Percentiles rank a stretch among this genome's conserved stretches.
These are phyloP conservation scores for Tubosaeta sp. DNA, from an alignment of 768 basidiomycete species.

Conservation along the genomic window DNA sequence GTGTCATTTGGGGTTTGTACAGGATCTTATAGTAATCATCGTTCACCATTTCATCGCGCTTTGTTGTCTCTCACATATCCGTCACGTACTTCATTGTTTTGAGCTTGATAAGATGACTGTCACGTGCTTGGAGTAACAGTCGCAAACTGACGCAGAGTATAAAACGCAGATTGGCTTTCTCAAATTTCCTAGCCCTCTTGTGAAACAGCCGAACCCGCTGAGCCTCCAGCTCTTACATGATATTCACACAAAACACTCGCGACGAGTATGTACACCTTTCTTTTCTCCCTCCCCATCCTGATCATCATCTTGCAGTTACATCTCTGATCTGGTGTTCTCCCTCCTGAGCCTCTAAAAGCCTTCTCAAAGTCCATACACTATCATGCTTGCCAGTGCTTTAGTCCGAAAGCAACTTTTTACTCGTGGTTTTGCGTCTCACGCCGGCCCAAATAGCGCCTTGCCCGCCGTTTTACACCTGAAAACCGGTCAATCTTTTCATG, in stretches of 20 bases:
- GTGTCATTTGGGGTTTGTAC: background rate
- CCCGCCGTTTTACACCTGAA: slow-evolving; percentile 92
- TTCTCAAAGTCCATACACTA: slow-evolving; percentile 27
- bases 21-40: background rate
- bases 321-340: slow-evolving; percentile 88
- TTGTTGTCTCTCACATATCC: background rate
- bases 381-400: slow-evolving; percentile 57
- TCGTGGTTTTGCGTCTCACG: slow-evolving; percentile 67
- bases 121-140: slow-evolving; percentile 13
- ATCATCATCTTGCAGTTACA: slow-evolving; percentile 53
- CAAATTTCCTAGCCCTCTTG: background rate
- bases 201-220: background rate
- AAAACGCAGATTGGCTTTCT: background rate
- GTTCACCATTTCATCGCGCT: background rate
- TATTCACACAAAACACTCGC: slow-evolving; percentile 81
- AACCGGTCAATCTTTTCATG: slow-evolving; percentile 88
- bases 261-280: slow-evolving; percentile 63
- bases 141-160: slow-evolving; percentile 11
- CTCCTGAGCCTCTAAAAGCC: slow-evolving; percentile 40
- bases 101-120: no score
- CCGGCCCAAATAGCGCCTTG: slow-evolving; percentile 40
- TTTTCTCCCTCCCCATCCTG: slow-evolving; percentile 11
- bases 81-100: no score
- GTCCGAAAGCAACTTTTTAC: slow-evolving; percentile 46
- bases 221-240: slow-evolving; percentile 53